Percentiles rank a stretch among this genome's conserved stretches.
phyloP scores from a whole-genome alignment of 2,329 filamentous ascomycete species.

The Calcarisporium arbuscula region DNA sequence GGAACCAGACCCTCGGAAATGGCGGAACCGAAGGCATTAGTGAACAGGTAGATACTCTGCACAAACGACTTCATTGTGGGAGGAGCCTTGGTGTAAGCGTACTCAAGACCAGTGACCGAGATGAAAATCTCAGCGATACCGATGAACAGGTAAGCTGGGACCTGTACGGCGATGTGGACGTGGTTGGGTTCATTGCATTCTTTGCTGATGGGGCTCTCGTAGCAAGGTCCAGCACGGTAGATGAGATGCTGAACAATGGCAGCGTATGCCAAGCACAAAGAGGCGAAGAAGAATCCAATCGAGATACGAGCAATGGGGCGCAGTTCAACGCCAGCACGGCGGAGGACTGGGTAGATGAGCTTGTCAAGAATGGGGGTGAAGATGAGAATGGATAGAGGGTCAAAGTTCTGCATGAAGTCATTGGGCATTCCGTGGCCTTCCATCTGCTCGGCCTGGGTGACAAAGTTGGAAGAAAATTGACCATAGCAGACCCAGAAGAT shows the following conservation, averaged over 20 bases:
- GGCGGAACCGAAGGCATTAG: constrained; percentile 50
- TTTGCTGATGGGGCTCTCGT: constrained; percentile 33
- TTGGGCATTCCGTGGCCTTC: constrained; percentile 60
- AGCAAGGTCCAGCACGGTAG: constrained; percentile 47
- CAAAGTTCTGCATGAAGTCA: constrained; percentile 63
- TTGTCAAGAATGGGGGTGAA: constrained; percentile 60
- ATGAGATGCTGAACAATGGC: constrained; percentile 55
- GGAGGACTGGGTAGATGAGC: constrained; percentile 55
- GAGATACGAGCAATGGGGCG: constrained; percentile 61
- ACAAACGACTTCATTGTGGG: constrained; percentile 61
- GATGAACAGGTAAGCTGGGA: constrained; percentile 51
- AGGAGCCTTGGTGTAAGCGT: constrained; percentile 68
- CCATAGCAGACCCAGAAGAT: constrained; percentile 64
- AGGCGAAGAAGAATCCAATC: constrained; percentile 52
- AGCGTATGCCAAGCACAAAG: constrained; percentile 51
- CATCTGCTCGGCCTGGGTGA: constrained; percentile 54
- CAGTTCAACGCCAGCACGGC: constrained; percentile 51
- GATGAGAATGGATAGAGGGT: constrained; percentile 60
- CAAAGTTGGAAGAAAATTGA: constrained; percentile 62
- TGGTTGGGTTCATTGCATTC: constrained; percentile 34
- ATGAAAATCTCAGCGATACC: constrained; percentile 56
- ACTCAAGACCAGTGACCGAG: constrained; percentile 64
- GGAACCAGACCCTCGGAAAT: constrained; percentile 57
- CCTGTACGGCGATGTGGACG: constrained; percentile 49
- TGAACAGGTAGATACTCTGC: constrained; percentile 53